phyloP scores from a whole-genome alignment of 768 basidiomycete genomes.

The Boletus insuetus region DNA sequence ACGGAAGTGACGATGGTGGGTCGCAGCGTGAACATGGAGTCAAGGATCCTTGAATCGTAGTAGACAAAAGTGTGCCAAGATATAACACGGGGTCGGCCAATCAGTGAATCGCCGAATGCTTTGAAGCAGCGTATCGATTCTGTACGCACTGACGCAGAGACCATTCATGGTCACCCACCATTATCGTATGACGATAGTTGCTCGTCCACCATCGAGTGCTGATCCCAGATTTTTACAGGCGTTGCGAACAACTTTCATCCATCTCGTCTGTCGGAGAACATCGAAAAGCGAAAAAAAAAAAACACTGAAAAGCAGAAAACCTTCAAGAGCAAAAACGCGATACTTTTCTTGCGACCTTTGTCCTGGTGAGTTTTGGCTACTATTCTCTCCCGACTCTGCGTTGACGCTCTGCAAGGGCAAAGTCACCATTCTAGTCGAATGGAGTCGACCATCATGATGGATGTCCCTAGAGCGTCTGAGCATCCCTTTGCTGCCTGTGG shows the following conservation, averaged over 20 bases:
- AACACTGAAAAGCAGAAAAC: neutral
- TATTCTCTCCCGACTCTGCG: neutral
- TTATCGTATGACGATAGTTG: neutral
- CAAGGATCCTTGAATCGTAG: too few relatives aligned
- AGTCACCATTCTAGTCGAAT: neutral
- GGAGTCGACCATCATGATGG: neutral
- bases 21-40: too few relatives aligned
- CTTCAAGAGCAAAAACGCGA: neutral
- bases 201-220: neutral
- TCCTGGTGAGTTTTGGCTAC: neutral
- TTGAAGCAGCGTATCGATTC: too few relatives aligned
- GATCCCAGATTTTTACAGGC: neutral
- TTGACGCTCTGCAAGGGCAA: neutral
- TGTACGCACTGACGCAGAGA: too few relatives aligned
- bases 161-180: too few relatives aligned
- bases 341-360: neutral
- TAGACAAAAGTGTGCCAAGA: too few relatives aligned
- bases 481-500: neutral
- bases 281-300: conserved; percentile 12
- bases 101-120: too few relatives aligned
- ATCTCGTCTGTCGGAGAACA: too few relatives aligned
- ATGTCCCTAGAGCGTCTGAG: neutral
- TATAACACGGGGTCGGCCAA: too few relatives aligned
- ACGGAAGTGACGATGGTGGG: too few relatives aligned
- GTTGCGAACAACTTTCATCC: neutral